phyloP scores from a whole-genome alignment of 108 stramenopile genomes.

The Stephanodiscus minutulus region DNA sequence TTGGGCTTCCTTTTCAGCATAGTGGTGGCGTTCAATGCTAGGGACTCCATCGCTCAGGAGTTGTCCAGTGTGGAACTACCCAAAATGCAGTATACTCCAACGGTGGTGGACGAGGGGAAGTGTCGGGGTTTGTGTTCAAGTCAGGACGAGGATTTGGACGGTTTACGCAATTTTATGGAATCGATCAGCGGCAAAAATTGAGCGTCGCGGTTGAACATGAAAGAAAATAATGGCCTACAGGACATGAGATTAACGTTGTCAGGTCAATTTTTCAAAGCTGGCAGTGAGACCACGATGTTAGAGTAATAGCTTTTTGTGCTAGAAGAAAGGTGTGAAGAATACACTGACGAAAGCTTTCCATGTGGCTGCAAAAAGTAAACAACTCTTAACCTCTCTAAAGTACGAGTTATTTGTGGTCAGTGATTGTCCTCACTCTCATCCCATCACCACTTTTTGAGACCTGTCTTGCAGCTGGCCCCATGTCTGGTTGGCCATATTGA shows the following conservation, averaged over 20 bases:
- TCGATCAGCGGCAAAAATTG: slow-evolving; percentile 2
- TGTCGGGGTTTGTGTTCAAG: slow-evolving; percentile 70
- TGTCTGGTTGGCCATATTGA: too few species aligned
- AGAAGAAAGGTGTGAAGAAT: not conserved
- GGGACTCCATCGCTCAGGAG: slow-evolving; percentile 54
- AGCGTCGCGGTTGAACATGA: not conserved
- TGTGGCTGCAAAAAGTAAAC: too few species aligned
- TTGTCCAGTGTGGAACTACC: slow-evolving; percentile 43
- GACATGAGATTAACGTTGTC: not conserved
- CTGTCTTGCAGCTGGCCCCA: too few species aligned
- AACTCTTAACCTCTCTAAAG: too few species aligned
- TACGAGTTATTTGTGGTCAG: too few species aligned
- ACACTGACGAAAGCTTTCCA: not conserved
- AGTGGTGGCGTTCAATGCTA: slow-evolving; percentile 56
- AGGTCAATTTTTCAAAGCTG: not conserved
- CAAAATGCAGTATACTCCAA: slow-evolving; percentile 47
- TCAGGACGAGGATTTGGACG: slow-evolving; percentile 60
- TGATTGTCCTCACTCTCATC: not conserved
- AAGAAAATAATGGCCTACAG: not conserved
- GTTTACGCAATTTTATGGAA: slow-evolving; percentile 63
- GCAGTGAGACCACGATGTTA: not conserved
- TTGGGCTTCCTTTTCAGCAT: slow-evolving; percentile 68
- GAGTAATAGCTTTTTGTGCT: not conserved
- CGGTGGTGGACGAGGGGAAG: slow-evolving; percentile 42
- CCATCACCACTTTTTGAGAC: not conserved